Evolutionary conservation across 2,329 filamentous ascomycete species (phyloP).

Genomic region (Calonectria pteridis): DNA sequence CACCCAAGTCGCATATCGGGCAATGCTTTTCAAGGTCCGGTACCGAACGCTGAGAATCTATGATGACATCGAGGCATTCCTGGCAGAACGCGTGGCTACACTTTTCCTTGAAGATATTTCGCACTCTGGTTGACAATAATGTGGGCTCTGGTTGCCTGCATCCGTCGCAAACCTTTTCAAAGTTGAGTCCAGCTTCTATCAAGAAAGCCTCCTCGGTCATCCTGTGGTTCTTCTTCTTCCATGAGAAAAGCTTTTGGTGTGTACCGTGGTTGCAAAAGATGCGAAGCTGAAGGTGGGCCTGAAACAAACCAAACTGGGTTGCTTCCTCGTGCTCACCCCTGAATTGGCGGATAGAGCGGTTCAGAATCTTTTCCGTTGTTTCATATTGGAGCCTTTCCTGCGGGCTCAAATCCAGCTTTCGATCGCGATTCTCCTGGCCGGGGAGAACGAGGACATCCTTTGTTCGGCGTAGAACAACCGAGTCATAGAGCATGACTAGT

Average conservation of each 20-base stretch:
- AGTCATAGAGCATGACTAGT: conserved; percentile 50
- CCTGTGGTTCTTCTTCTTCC: conserved; percentile 49
- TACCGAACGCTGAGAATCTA: too few relatives aligned
- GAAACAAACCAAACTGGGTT: conserved; percentile 59
- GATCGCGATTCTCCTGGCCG: neutral
- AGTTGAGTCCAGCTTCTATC: conserved; percentile 35
- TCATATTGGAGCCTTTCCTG: conserved; percentile 50
- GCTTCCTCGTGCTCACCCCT: conserved; percentile 50
- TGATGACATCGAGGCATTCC: conserved; percentile 42
- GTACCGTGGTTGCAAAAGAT: conserved; percentile 65
- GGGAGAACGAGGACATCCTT: conserved; percentile 56
- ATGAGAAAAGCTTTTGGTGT: conserved; percentile 58
- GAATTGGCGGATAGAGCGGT: conserved; percentile 53
- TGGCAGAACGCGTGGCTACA: conserved; percentile 50
- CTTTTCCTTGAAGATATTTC: conserved; percentile 35
- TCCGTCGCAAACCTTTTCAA: conserved; percentile 43
- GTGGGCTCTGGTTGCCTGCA: conserved; percentile 52
- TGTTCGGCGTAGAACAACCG: conserved; percentile 57
- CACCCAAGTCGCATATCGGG: neutral
- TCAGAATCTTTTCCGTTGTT: conserved; percentile 51
- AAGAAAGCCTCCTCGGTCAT: conserved; percentile 44
- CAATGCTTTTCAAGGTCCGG: neutral
- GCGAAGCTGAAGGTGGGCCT: conserved; percentile 59
- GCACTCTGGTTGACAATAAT: conserved; percentile 36
- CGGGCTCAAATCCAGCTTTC: conserved; percentile 8